Percentiles rank a stretch among this genome's conserved stretches.
These are phyloP conservation scores for Dactylonectria estremocensis DNA, from an alignment of 2,329 filamentous ascomycete genomes.

Conservation along the genomic window DNA sequence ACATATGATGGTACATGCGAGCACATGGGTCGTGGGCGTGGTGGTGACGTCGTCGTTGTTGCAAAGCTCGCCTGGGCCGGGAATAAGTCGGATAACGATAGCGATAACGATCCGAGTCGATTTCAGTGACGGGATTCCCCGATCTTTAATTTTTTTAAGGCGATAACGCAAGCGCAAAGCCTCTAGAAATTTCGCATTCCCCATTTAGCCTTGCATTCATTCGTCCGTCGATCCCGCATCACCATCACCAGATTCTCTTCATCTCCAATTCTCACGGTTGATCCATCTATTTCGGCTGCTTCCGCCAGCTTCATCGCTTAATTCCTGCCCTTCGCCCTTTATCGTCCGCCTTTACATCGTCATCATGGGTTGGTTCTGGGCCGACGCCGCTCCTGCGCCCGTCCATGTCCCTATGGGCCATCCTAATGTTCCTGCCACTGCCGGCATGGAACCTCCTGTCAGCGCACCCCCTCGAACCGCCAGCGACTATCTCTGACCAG, in stretches of 20 bases:
- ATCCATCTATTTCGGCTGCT: neutral
- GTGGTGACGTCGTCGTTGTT: conserved; percentile 49
- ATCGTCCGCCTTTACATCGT: conserved; percentile 17
- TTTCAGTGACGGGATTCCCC: conserved; percentile 31
- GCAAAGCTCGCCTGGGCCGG: conserved; percentile 15
- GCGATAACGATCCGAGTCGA: conserved; percentile 2
- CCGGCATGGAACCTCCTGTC: conserved; percentile 53
- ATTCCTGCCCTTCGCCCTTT: conserved; percentile 11
- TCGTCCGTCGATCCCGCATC: conserved; percentile 8
- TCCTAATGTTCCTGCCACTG: conserved; percentile 46
- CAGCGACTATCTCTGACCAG: conserved; percentile 40
- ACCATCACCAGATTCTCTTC: conserved; percentile 4
- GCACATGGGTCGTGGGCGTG: conserved; percentile 37
- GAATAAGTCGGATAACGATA: conserved; percentile 31
- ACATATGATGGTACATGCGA: conserved; percentile 26
- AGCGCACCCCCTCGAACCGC: conserved; percentile 26
- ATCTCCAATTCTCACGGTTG: neutral
- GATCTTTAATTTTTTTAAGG: conserved; percentile 23
- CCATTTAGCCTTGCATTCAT: conserved; percentile 19
- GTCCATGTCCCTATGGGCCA: conserved; percentile 53
- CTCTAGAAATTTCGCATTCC: conserved; percentile 26
- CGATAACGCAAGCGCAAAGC: conserved; percentile 18
- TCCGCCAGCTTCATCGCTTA: neutral
- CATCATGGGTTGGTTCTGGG: conserved; percentile 77
- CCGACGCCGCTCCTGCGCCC: conserved; percentile 61